A percentile compares a stretch with the other conserved stretches of the same genome.
These are phyloP conservation scores for Pyrenochaeta sp. DNA, from an alignment of 2,329 filamentous ascomycete species.

Conservation along the genomic window DNA sequence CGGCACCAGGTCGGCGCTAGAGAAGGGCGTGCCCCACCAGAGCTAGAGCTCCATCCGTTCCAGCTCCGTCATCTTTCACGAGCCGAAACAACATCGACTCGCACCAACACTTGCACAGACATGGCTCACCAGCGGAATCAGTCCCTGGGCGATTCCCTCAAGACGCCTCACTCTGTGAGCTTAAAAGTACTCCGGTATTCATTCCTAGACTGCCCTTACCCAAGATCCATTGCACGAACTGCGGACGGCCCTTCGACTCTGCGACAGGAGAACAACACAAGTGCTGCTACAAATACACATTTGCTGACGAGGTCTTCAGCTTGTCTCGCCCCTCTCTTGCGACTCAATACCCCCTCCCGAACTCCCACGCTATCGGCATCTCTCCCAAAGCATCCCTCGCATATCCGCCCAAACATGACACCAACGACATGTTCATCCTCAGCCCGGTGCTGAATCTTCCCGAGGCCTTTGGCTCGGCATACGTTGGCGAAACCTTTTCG, in stretches of 20 bases:
- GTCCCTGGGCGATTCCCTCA: conserved; percentile 48
- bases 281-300: background rate
- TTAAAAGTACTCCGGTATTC: conserved; percentile 82
- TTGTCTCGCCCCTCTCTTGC: conserved; percentile 83
- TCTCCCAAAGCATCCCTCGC: conserved; percentile 70
- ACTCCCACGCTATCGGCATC: conserved; percentile 60
- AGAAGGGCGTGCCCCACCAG: conserved; percentile 14
- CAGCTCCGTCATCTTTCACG: conserved; percentile 14
- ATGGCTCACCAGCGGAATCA: conserved; percentile 51
- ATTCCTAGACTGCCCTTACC: background rate
- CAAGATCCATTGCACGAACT: no score
- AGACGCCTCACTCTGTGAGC: conserved; percentile 77
- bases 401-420: conserved; percentile 64
- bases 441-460: conserved; percentile 78
- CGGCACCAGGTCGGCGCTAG: no score
- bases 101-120: conserved; percentile 11
- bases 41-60: conserved; percentile 11
- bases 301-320: conserved; percentile 53
- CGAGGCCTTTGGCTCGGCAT: conserved; percentile 89
- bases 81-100: conserved; percentile 7
- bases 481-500: conserved; percentile 93
- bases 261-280: no score
- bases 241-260: no score
- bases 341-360: conserved; percentile 70
- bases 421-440: conserved; percentile 63